Evolutionary conservation across 2,329 filamentous ascomycete species (phyloP), one percentile per base, ranked within the genome.

Genomic region (Fusarium torreyae): DNA sequence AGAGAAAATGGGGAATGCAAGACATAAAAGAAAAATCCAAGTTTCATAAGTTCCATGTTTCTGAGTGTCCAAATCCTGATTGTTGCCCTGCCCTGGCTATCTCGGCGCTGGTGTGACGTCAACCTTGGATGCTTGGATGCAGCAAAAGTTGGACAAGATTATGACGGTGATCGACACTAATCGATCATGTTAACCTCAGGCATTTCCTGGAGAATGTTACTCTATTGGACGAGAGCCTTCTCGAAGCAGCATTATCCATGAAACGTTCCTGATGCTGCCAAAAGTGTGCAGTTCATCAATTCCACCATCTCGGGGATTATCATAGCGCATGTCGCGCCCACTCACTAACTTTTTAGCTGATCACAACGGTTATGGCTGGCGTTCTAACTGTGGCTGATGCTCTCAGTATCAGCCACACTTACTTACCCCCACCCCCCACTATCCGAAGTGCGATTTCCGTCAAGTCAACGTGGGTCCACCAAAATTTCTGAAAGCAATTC

Each of bases 61-160:
- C 59, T 45, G 38, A 48, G 58, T 31, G 40, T 63, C 40, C 48
- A 75, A 75, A 75, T 75, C 73, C 73, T 74, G 73, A 74, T 75
- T 75, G 63, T 31, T 31, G 28, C 28, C 28, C 28, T 31, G 28
- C 28, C 28, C 61, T 74, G 72, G 65, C 59, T 56, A 28, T 68
- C 34, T 54, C 22, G 50, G 69, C 51, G n/a, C 66, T 57, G 38
- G 48, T 57, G 73, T 74, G 73, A 74, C 73, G 73, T 74, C 73
- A 74, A 72, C 48, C 57, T 53, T 64, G 59, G 66, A 31, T 40
- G 55, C 34, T 42, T 50, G 54, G 44, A 33, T 33, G 51, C 52
- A 66, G 65, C 60, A 63, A 62, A 68, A 63, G 62, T 70, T 72
- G 57, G 61, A 62, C 59, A 48, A 46, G 39, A 52, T 57, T 65